phyloP scores from a whole-genome alignment of 371 early-diverging fungal genomes.

The Mucor circinelloides region DNA sequence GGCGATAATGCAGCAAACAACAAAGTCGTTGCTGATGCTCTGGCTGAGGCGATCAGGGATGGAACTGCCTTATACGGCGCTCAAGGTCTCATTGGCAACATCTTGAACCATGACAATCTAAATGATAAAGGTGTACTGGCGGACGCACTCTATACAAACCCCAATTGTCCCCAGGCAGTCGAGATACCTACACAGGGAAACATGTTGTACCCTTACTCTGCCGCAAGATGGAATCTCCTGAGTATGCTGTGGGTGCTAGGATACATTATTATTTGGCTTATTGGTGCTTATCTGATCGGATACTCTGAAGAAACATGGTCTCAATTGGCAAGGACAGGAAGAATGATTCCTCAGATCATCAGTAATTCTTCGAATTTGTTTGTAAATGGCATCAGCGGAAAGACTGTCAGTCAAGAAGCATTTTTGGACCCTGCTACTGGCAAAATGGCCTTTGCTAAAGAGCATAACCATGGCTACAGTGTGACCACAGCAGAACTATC shows the following conservation, averaged over 20 bases:
- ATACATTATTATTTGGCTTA: conserved; percentile 6
- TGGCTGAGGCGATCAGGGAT: conserved; percentile 6
- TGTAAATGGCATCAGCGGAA: neutral
- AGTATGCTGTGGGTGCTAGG: conserved; percentile 12
- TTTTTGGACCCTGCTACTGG: conserved; percentile 5
- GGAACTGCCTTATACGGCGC: conserved; percentile 13
- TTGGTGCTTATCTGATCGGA: conserved; percentile 23
- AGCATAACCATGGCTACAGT: conserved; percentile 8
- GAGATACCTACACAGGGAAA: neutral
- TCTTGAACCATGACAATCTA: neutral
- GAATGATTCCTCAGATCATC: conserved; percentile 14
- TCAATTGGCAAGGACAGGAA: conserved; percentile 3
- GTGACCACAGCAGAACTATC: conserved; percentile 3
- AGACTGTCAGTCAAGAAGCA: neutral
- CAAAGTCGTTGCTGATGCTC: conserved; percentile 15
- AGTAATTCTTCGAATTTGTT: conserved; percentile 14
- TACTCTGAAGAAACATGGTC: conserved; percentile 15
- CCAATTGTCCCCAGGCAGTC: conserved; percentile 4
- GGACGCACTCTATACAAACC: conserved; percentile 12
- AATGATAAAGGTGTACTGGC: neutral
- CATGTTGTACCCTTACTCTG: conserved; percentile 9
- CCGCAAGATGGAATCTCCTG: conserved; percentile 6
- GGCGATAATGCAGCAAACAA: neutral
- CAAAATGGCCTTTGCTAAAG: neutral
- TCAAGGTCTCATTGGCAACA: neutral